Base-by-base conservation (phyloP, 305 asterid species). In the Ilex paraguariensis region DNA sequence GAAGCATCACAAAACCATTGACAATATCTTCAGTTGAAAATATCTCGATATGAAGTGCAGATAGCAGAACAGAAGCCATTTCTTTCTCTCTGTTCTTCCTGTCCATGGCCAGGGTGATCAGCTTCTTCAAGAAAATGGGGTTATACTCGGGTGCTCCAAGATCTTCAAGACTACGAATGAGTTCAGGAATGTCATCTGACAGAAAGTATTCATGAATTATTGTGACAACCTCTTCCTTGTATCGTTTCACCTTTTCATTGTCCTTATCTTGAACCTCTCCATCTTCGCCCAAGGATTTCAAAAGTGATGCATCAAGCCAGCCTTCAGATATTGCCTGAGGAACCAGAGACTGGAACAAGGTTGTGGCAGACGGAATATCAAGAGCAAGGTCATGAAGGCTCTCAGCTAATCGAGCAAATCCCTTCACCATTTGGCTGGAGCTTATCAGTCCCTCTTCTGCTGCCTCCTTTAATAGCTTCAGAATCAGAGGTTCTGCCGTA, bases 1-100 rank as follows among this genome's bases (percentile, higher is more conserved):
- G 61, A 30, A 91, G 89, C 95, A 91, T 54, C 55, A 85, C 85
- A 62, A 92, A 90, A 40, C 97, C 98, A 66, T 75, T 80, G 42
- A 86, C 98, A 53, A 85, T 87, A 79, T 90, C 96, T 17, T 90
- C 97, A 1, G 96, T 82, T 0, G 97, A 79, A 70, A 89, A 84
- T 51, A 90, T 84, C 78, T 92, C 97, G 39, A 89, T 82, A 59
- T 89, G 95, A 45, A 92, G 91, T 3, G 95, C 91, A 15, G 98
- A 87, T 62, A 92, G 96, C 49, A 90, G 73, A 60, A 90, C 91
- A 6, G 98, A 92, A 10, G 97, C 97, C 97, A 92, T 92, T 63
- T 90, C 98, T 70, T 92, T 92, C 70, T 92, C 98, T 65, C 96
- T 69, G 70, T 92, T 87, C 69, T 90, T 90, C 71, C 96, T 67